Base-by-base conservation (phyloP, 164 flowering plant species). In the Kalanchoe fedtschenkoi region DNA sequence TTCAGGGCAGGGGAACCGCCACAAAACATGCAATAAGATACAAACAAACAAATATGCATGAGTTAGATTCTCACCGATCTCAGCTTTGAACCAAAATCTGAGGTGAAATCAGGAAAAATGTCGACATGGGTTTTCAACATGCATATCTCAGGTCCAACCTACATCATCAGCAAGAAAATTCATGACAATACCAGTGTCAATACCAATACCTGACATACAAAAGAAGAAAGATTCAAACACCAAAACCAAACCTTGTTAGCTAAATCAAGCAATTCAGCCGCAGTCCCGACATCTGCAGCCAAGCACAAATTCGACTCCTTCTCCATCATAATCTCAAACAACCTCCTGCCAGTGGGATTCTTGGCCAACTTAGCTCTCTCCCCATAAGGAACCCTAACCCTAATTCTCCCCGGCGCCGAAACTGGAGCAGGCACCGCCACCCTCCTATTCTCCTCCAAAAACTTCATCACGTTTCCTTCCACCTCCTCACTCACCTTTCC, bases 101-200 rank as follows among this genome's bases (percentile, higher is more conserved):
- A 81, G 26, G 96, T 86, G 73, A 88, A 93, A 75, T 90, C 99
- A 53, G 96, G 96, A 24, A 93, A 77, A 64, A 93, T 93, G 60
- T 93, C 99, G 64, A 90, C 99, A 73, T 93, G 99, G 21, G 99
- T 90, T 74, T 93, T 90, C 76, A 90, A 68, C 54, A 93, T 65
- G 69, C 99, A 93, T 34, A 93, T 93, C 69, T 93, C 95, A 16
- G 88, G 95, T 59, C 99, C 99, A 73, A 90, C 91, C 99, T 90
- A 80, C 79, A 65, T 39, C 35, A 33, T 34, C 51, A 63, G 38
- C 47, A 30, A 9, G 1, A 33, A 22, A 43, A 61, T 61, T 19
- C 47, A 22, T 22, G 11, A 11, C 51, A 28, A 16, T 13, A 42
- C 32, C n/a, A 30, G 30, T 1, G 28, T 28, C 34, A 32, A 19